Percentiles rank a stretch among this genome's conserved stretches.
These are phyloP conservation scores for Triticum turgidum DNA, from an alignment of 176 grass and related monocot genomes.

Conservation along the genomic window DNA sequence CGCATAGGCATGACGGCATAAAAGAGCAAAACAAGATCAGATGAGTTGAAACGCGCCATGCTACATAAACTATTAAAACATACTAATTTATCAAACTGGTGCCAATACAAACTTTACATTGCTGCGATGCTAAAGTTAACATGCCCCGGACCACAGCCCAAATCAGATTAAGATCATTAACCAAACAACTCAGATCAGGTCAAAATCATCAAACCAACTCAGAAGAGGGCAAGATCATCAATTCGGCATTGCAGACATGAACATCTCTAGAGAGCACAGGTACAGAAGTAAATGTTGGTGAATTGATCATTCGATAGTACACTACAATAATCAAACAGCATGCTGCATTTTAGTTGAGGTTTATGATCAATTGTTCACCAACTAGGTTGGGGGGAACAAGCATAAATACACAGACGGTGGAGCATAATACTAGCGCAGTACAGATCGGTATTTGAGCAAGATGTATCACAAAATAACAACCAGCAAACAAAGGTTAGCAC, in stretches of 20 bases:
- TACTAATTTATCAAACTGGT: neutral
- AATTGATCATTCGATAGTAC: neutral
- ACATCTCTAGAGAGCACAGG: neutral
- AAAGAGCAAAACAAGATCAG: neutral
- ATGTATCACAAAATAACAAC: neutral
- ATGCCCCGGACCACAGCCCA: neutral
- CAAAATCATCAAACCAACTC: slow-evolving; percentile 1
- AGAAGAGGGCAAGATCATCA: neutral
- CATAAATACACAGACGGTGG: neutral
- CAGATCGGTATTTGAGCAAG: neutral
- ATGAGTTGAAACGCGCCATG: neutral
- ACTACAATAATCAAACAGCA: neutral
- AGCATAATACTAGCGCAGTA: neutral
- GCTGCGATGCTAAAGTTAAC: neutral
- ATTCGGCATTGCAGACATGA: neutral
- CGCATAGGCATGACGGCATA: neutral
- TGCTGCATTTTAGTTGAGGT: neutral
- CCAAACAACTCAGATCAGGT: neutral
- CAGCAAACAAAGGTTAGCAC: neutral
- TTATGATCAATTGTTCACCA: neutral
- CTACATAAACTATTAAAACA: neutral
- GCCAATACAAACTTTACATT: neutral
- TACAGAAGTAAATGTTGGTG: neutral
- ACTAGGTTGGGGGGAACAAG: neutral
- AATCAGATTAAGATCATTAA: neutral